Conservation (phyloP, 163 green algal species). For the Scenedesmus sp. region DNA sequence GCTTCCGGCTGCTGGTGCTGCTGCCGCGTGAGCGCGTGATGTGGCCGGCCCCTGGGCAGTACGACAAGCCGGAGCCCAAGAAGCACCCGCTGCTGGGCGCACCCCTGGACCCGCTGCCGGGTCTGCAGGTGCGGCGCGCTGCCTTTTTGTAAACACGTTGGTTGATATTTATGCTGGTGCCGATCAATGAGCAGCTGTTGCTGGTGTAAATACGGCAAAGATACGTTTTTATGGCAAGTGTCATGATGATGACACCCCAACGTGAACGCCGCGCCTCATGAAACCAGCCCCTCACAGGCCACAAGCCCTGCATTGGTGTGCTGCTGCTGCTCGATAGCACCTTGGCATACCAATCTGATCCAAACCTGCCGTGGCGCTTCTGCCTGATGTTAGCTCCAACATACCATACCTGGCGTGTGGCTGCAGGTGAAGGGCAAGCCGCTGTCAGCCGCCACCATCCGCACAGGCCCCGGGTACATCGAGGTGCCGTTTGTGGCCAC, state of each 20-base stretch:
- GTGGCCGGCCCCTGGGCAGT: constrained; percentile 79
- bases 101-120: constrained; percentile 67
- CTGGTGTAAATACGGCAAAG: no score
- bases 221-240: no score
- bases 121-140: not conserved
- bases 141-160: not conserved
- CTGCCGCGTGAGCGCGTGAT: constrained; percentile 78
- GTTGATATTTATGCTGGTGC: no score
- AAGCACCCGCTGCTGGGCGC: constrained; percentile 68
- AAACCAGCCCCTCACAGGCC: no score
- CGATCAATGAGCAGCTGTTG: no score
- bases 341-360: no score
- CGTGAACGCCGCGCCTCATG: no score
- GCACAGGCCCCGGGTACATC: constrained; percentile 84
- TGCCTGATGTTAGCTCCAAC: not conserved
- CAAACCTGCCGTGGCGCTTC: no score
- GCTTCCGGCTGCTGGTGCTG: constrained; percentile 87
- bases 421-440: constrained; percentile 81
- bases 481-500: constrained; percentile 94
- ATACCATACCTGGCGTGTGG: not conserved
- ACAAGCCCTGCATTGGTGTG: no score
- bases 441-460: constrained; percentile 88
- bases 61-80: constrained; percentile 58
- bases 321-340: no score
- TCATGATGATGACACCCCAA: no score